Base-by-base conservation (phyloP, 2,329 filamentous ascomycete species). In the Coniella lustricola region DNA sequence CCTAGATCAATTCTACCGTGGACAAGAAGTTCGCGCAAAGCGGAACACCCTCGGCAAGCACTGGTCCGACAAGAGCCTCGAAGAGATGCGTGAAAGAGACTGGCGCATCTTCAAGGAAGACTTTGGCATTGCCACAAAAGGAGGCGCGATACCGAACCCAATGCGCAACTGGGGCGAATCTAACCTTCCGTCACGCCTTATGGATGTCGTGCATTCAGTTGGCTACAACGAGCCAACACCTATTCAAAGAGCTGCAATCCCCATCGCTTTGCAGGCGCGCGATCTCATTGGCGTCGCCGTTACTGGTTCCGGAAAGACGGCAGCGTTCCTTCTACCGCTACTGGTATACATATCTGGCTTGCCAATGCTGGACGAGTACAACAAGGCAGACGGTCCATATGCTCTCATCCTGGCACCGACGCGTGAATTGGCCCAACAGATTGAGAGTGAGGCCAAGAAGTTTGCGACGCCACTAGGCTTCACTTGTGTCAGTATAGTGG, bases 51-150 rank as follows among this genome's bases (percentile, higher is more conserved):
- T 95, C 49, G 90, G 94, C 59, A 90, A 90, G 66, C 90, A 95
- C 67, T 98, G 93, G 93, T 90, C 87, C 48, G 88, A 96, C 63
- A 98, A 98, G 80, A 79, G 77, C 54, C 72, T 97, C 54, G 82
- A 87, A 13, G 87, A 95, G 60, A 98, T 98, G 93, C 87, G 89
- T 54, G 90, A 97, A 69, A 79, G 93, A 64, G 93, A 98, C 67
- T 98, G 93, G 93, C 87, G 93, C 63, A 97, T 98, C 59, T 96
- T 98, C 81, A 98, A 97, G 69, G 93, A 97, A 66, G 90, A 98
- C 67, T 97, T 95, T 71, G 94, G 93, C 59, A 98, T 98, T 63
- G 77, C 85, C 35, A 96, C 90, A 8, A 97, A 95, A 66, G 93
- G 93, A 50, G 91, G 91, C 37, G 77, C 78, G 21, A 89, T 97